These are phyloP conservation scores for Metarhizium humberi DNA, from an alignment of 2,329 filamentous ascomycete genomes.

Conservation along the genomic window DNA sequence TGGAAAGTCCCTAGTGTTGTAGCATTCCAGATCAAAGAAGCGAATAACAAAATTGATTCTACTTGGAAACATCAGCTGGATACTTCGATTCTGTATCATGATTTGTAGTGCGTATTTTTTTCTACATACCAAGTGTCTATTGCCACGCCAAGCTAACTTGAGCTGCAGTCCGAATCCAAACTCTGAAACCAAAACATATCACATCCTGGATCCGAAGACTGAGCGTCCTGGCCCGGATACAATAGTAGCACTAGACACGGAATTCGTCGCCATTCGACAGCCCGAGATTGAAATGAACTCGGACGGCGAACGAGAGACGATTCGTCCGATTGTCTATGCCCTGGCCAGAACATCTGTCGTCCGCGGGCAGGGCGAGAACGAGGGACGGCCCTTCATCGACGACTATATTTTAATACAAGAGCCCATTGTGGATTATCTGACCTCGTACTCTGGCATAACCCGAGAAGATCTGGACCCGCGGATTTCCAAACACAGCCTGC, in stretches of 20 bases:
- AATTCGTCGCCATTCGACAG: constrained; percentile 88
- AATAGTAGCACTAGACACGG: constrained; percentile 85
- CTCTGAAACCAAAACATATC: constrained; percentile 42
- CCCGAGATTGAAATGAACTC: constrained; percentile 96
- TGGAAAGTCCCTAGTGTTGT: constrained; percentile 93
- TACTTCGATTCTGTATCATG: constrained; percentile 73
- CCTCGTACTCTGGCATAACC: constrained; percentile 85
- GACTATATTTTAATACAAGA: constrained; percentile 93
- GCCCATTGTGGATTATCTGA: constrained; percentile 89
- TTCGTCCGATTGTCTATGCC: constrained; percentile 81
- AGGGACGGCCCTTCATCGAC: constrained; percentile 86
- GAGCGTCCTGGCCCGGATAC: constrained; percentile 65
- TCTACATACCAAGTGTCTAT: neutral
- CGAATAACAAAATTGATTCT: constrained; percentile 74
- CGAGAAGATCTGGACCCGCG: constrained; percentile 74
- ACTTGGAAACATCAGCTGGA: constrained; percentile 81
- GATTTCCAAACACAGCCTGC: constrained; percentile 70
- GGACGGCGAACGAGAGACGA: constrained; percentile 84
- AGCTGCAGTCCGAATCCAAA: constrained; percentile 26
- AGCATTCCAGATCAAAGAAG: constrained; percentile 73
- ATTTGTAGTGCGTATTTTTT: constrained; percentile 38
- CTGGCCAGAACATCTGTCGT: constrained; percentile 90
- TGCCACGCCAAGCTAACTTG: constrained; percentile 6
- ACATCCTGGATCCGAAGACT: constrained; percentile 40
- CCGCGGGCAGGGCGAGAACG: constrained; percentile 65